Percentiles rank a stretch among this genome's conserved stretches.
Evolutionary conservation across 139 green algal species (phyloP).

Genomic region (Chlorella vulgaris): DNA sequence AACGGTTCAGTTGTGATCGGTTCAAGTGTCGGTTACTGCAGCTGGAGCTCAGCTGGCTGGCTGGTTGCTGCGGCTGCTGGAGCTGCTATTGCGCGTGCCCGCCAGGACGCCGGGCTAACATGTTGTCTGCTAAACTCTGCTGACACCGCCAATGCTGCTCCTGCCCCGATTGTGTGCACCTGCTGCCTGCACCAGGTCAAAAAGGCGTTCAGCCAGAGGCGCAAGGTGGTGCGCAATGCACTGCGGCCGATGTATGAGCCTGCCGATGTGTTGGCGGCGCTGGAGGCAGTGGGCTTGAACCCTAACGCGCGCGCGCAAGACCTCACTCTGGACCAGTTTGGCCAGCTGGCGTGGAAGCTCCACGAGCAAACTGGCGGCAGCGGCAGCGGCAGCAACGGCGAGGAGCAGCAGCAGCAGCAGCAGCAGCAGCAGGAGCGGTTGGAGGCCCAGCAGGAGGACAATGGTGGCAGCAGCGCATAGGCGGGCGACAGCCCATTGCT

Average conservation of each 20-base stretch:
- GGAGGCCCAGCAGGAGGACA: neutral
- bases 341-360: constrained; percentile 37
- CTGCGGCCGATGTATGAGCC: constrained; percentile 29
- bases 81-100: too few species aligned
- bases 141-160: too few species aligned
- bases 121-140: too few species aligned
- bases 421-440: too few species aligned
- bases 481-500: too few species aligned
- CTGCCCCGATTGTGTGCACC: too few species aligned
- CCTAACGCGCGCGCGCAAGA: constrained; percentile 34
- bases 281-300: constrained; percentile 10
- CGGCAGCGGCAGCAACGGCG: neutral
- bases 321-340: constrained; percentile 39
- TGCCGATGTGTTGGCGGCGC: constrained; percentile 10
- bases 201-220: constrained; percentile 44
- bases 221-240: constrained; percentile 46
- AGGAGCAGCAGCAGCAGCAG: neutral
- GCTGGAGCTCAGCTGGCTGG: too few species aligned
- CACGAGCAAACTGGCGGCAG: neutral
- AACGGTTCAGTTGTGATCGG: too few species aligned
- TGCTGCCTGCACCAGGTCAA: too few species aligned
- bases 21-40: too few species aligned
- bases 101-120: too few species aligned
- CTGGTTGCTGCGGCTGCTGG: too few species aligned
- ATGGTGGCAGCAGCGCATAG: neutral